Percentiles rank a stretch among this genome's conserved stretches.
Conservation (phyloP, 768 basidiomycete species). For the Collybia mongolica region DNA sequence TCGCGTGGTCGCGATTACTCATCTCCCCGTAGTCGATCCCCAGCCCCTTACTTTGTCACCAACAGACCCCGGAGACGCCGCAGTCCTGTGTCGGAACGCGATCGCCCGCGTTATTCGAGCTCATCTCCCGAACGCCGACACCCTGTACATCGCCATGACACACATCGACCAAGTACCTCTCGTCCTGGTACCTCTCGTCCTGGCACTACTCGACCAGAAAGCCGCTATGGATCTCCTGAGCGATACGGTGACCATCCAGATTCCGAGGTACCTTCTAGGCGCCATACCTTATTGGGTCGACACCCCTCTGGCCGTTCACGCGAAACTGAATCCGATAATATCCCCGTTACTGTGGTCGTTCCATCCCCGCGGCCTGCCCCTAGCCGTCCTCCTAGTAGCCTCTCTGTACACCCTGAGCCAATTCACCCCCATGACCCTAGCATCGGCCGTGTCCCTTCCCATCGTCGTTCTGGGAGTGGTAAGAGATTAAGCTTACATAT, state of each 20-base stretch:
- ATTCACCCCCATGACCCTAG: conserved; percentile 4
- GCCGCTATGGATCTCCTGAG: not conserved
- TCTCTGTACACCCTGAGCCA: conserved; percentile 6
- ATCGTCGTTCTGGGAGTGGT: conserved; percentile 7
- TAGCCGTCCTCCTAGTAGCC: conserved; percentile 10
- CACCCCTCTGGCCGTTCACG: not conserved
- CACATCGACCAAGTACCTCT: too few relatives aligned
- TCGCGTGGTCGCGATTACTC: not conserved
- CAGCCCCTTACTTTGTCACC: not conserved
- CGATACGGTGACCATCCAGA: not conserved
- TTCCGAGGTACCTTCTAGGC: conserved; percentile 1
- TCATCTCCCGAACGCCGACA: too few relatives aligned
- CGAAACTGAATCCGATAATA: not conserved
- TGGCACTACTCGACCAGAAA: too few relatives aligned
- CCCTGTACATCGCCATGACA: too few relatives aligned
- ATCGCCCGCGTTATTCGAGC: too few relatives aligned
- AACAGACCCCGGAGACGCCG: conserved; percentile 3
- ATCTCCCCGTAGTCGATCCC: not conserved
- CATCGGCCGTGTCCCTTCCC: conserved; percentile 3
- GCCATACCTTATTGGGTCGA: not conserved
- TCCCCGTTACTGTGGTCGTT: conserved; percentile 15
- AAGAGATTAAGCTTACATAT: not conserved
- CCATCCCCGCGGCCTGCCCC: conserved; percentile 9
- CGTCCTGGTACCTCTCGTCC: too few relatives aligned
- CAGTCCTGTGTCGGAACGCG: not conserved